Evolutionary conservation across 768 basidiomycete species (phyloP), one percentile per base, ranked within the genome.

Genomic region (Termitomyces sp.): DNA sequence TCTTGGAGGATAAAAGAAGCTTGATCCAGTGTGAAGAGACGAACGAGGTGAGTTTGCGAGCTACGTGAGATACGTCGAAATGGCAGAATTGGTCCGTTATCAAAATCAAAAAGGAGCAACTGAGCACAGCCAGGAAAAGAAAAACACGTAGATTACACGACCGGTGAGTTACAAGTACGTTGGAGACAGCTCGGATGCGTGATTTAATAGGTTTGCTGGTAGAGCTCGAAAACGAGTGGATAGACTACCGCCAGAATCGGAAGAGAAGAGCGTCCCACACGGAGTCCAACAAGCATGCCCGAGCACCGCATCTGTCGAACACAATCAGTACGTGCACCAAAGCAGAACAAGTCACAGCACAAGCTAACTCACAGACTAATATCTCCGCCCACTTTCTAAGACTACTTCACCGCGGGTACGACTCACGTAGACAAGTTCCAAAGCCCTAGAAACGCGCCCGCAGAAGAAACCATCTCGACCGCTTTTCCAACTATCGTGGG

Each of bases 391-490:
- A 20, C n/a, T 13, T 12, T 16, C 16, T 20, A 9, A 18, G 34
- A 18, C 45, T 24, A 50, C 28, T n/a, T 26, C 18, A 36, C 33
- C 31, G 49, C 56, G 46, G 18, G 12, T 18, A 24, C 13, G 37
- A 15, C 12, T 41, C 31, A 54, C 18, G 26, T 24, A 26, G 45
- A 48, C 4, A 48, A 13, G 12, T 69, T 62, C 80, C 80, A 81
- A 37, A 79, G 65, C 51, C 90, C 88, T 20, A 94, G 66, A 64
- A 88, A 85, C 45, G 89, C 88, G 20, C 90, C 86, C 2, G 92
- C 92, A 52, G 81, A 85, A 45, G 83, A 86, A 57, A 94, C 88
- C 41, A 94, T 89, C 54, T 88, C 90, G 20, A 86, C 89, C 24
- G 92, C 78, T 66, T 80, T 80, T 48, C 71, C 73, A 29, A 80